A percentile compares a stretch with the other conserved stretches of the same genome.
These are phyloP conservation scores for Phaeotremella skinneri DNA, from an alignment of 768 basidiomycete genomes.

Conservation along the genomic window DNA sequence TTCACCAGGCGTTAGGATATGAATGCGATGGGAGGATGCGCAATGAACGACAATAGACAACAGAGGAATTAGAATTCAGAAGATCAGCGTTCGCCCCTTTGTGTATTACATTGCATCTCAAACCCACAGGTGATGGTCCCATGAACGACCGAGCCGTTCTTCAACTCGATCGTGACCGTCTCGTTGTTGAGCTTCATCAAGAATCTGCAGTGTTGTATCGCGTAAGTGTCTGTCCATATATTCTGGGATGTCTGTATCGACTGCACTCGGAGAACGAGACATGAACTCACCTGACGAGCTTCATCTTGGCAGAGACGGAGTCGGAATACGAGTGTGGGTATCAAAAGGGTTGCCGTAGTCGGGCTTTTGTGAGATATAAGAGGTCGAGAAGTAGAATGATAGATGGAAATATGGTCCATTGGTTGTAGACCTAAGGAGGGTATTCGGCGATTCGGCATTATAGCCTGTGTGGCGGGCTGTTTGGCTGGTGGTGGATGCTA, in stretches of 20 bases:
- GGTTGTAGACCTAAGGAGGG: not conserved
- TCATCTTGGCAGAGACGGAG: conserved; percentile 59
- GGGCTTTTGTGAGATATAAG: not conserved
- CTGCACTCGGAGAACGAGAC: conserved; percentile 1
- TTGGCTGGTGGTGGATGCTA: too few relatives aligned
- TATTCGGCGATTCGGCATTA: conserved; percentile 18
- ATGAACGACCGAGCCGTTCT: conserved; percentile 91
- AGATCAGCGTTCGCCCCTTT: conserved; percentile 1
- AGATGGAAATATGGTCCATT: not conserved
- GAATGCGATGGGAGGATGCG: not conserved
- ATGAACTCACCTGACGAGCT: conserved; percentile 72
- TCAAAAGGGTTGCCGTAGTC: not conserved
- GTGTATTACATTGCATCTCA: not conserved
- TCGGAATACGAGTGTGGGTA: conserved; percentile 16
- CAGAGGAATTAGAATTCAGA: too few relatives aligned
- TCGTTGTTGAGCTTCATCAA: conserved; percentile 99
- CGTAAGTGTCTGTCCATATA: not conserved
- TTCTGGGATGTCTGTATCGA: not conserved
- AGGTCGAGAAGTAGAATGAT: not conserved
- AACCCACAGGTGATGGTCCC: conserved; percentile 91
- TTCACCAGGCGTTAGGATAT: not conserved
- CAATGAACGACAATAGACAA: too few relatives aligned
- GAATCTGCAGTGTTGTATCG: conserved; percentile 60
- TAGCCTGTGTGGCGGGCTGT: not conserved
- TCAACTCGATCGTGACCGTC: conserved; percentile 95